Evolutionary conservation across 2,329 filamentous ascomycete species (phyloP), one percentile per base, ranked within the genome.

Genomic region (Stenocarpella maydis): DNA sequence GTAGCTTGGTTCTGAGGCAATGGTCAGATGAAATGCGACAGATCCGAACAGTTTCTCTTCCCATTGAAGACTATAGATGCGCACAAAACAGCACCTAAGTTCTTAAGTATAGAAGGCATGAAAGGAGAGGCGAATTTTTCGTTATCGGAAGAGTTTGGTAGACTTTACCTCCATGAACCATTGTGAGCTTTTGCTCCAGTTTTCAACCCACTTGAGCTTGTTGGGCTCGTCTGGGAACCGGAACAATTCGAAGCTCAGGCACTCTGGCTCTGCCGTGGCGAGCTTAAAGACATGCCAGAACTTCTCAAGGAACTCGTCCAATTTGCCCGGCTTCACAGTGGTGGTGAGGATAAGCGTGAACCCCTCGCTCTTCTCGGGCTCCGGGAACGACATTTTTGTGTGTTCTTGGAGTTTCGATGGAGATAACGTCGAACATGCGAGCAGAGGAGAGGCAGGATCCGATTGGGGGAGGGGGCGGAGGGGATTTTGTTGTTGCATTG

Each of bases 181-280:
- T 28, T 61, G 19, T 8, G n/a, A 34, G 55, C 55, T 61, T 21
- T 61, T 61, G 37, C 41, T 17, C 55, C 55, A 61, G 7, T 61
- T 61, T 34, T 61, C 55, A 43, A 61, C 17, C 55, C 55, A 61
- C 8, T 61, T 61, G 41, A 61, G 19, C 55, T 61, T 61, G 41
- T 47, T 47, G 8, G 55, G 55, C 41, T 45, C 28, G 6, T 34
- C 55, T 1, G 41, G 17, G 14, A 17, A 61, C 55, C 55, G n/a
- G 55, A 61, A 61, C 12, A 61, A 7, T 5, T 61, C 55, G 41
- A 61, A 61, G 26, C 55, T 61, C 55, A 61, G 55, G 55, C 55
- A 61, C 41, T 61, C 55, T 34, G 55, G 55, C 55, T 61, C 55
- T 12, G 55, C 41, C 10, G 55, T 21, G 5, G 19, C 55, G 14